Base-by-base conservation (phyloP, 2,329 filamentous ascomycete species). In the Alternaria tenuissima region DNA sequence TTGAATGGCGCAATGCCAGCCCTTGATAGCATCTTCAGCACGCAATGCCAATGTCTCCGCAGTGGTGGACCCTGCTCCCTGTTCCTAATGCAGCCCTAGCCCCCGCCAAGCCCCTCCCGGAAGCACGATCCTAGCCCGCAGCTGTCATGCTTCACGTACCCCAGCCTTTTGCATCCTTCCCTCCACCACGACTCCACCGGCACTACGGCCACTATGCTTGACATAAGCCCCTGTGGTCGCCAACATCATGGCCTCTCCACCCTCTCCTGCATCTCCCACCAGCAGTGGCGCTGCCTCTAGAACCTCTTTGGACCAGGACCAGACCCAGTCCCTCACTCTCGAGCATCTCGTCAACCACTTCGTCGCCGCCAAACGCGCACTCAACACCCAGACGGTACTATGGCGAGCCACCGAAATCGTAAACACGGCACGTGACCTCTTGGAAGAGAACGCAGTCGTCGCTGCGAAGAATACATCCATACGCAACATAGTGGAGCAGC, bases 371-470 rank as follows among this genome's bases (percentile, higher is more conserved):
- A 97, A 97, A 77, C 88, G 92, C 44, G 94, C 94, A 1, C 86
- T 98, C 5, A 91, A 91, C 16, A 93, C 93, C 11, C 93, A 96
- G 76, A 88, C 85, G 42, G 89, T 91, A 61, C 92, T 97, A 52
- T 89, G 92, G 75, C 91, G 92, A 61, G 94, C 93, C 66, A 94
- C 95, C 74, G 91, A 96, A 72, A 89, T 97, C 57, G 91, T 95
- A 44, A 92, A 88, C 20, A 84, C 87, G 14, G 92, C 93, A 5
- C 89, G 93, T 34, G 82, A 85, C 32, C 87, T 92, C 34, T 84
- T 97, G 65, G 92, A 96, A 74, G 90, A 95, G 68, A 89, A 89
- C 48, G 89, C 92, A 54, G 84, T 94, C 9, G 84, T 96, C 4
- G 86, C 86, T 22, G 82, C 82, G 6, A 82, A 81, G 70, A 84